A percentile compares a stretch with the other conserved stretches of the same genome.
phyloP scores from a whole-genome alignment of 345 rosid species.

The Gossypium longicalyx region DNA sequence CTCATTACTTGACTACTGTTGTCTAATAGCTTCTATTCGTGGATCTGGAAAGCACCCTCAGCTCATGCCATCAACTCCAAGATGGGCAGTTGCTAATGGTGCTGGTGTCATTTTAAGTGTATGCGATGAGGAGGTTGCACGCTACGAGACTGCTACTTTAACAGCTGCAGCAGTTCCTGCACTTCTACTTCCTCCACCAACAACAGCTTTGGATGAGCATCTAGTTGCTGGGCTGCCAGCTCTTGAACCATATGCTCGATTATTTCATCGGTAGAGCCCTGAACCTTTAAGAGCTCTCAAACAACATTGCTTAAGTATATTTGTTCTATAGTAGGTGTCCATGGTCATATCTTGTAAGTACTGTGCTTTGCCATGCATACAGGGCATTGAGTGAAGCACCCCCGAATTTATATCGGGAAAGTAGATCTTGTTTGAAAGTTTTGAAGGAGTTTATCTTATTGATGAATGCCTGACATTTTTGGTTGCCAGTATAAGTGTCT shows the following conservation, averaged over 20 bases:
- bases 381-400: not conserved
- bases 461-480: not conserved
- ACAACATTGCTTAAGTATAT: not conserved
- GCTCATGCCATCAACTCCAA: slow-evolving; percentile 83
- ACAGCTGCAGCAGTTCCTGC: slow-evolving; percentile 98
- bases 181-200: slow-evolving; percentile 94
- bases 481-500: not conserved
- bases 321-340: slow-evolving; percentile 2
- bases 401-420: not conserved
- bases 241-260: slow-evolving; percentile 91
- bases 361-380: not conserved
- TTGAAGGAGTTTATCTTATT: not conserved
- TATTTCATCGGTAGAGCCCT: slow-evolving; percentile 74
- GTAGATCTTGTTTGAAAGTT: not conserved
- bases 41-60: slow-evolving; percentile 99
- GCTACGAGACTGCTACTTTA: slow-evolving; percentile 87
- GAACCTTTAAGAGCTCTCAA: not conserved
- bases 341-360: not conserved
- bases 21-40: slow-evolving; percentile 59
- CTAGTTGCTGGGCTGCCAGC: slow-evolving; percentile 98
- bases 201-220: slow-evolving; percentile 93
- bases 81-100: slow-evolving; percentile 99
- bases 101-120: slow-evolving; percentile 97
- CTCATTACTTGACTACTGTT: slow-evolving; percentile 18
- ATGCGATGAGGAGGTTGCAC: slow-evolving; percentile 96